A percentile compares a stretch with the other conserved stretches of the same genome.
These are phyloP conservation scores for Rhizophora mangle DNA, from an alignment of 345 rosid genomes.

Conservation along the genomic window DNA sequence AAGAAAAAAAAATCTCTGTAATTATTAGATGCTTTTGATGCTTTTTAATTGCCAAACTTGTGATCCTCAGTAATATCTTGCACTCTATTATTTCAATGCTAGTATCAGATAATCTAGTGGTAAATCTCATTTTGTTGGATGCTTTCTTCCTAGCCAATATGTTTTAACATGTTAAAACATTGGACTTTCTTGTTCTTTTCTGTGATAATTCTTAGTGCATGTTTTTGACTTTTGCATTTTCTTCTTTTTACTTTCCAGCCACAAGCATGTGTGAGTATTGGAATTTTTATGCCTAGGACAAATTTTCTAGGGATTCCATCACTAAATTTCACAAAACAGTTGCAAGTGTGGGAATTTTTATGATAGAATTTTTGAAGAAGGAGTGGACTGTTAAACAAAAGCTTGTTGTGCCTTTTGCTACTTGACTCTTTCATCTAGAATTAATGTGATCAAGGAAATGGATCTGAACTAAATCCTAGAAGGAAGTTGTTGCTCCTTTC, in stretches of 20 bases:
- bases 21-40: background rate
- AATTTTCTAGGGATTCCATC: no score
- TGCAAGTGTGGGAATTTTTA: no score
- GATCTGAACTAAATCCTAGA: background rate
- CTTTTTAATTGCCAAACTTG: background rate
- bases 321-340: no score
- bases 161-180: background rate
- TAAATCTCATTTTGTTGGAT: background rate
- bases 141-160: background rate
- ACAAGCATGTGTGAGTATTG: constrained; percentile 15
- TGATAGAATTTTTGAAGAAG: no score
- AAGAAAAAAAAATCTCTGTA: background rate
- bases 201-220: background rate
- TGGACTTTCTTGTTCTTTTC: background rate
- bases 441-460: no score
- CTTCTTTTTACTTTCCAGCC: constrained; percentile 39
- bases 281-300: no score
- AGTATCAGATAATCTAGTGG: background rate
- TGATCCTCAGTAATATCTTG: background rate
- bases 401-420: background rate
- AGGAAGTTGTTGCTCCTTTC: background rate
- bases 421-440: no score
- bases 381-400: no score
- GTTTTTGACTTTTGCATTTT: constrained; percentile 10
- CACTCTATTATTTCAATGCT: background rate